A percentile compares a stretch with the other conserved stretches of the same genome.
Evolutionary conservation across 1,284 basidiomycete species (phyloP).

Genomic region (Apiotrichum domesticum): DNA sequence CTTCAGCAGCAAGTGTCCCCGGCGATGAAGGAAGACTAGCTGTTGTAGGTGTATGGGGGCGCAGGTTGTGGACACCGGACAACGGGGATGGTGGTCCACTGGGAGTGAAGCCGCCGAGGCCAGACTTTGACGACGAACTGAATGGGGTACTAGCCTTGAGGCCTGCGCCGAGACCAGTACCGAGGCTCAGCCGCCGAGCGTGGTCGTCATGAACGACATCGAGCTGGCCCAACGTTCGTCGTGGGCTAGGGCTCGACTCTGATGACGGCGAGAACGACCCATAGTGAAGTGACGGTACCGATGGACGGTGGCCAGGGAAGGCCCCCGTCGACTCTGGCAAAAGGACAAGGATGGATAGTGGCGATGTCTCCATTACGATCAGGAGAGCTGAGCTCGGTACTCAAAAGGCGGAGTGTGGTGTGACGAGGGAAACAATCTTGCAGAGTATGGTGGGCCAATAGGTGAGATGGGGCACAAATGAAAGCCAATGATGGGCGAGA

Average conservation of each 20-base stretch:
- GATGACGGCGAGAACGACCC: neutral
- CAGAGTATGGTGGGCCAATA: too few relatives aligned
- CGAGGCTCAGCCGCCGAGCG: conserved; percentile 34
- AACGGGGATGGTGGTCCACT: neutral
- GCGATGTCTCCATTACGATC: conserved; percentile 3
- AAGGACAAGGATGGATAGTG: conserved; percentile 30
- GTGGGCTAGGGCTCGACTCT: neutral
- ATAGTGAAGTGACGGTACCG: conserved; percentile 18
- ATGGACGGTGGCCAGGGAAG: conserved; percentile 11
- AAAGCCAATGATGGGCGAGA: too few relatives aligned
- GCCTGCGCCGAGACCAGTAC: conserved; percentile 31
- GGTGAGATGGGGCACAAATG: too few relatives aligned
- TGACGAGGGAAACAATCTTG: too few relatives aligned
- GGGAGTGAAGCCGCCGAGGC: neutral
- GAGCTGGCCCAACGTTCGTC: too few relatives aligned
- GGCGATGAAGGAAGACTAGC: conserved; percentile 3
- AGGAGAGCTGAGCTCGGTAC: neutral
- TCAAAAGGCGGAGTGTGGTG: too few relatives aligned
- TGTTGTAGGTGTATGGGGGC: neutral
- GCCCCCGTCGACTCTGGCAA: conserved; percentile 25
- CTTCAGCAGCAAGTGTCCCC: neutral
- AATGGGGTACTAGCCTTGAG: conserved; percentile 3
- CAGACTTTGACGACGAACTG: neutral
- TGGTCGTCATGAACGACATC: conserved; percentile 9
- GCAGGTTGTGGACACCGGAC: neutral